Percentiles rank a stretch among this genome's conserved stretches.
Evolutionary conservation across 2,329 filamentous ascomycete genomes (phyloP).

Genomic region (Fusarium sp.): DNA sequence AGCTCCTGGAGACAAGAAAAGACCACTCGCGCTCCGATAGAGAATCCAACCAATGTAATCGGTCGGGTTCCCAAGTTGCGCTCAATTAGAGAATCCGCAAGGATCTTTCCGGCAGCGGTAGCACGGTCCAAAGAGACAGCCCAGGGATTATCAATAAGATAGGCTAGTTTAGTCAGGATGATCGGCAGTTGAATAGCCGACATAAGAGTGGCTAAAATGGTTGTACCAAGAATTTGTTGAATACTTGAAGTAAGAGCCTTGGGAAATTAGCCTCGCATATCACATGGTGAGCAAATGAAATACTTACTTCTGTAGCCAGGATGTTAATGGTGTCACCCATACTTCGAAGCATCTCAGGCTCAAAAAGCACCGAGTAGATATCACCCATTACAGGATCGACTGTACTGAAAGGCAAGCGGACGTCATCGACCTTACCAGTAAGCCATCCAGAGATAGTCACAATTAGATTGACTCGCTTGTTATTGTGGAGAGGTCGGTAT

Average conservation of each 20-base stretch:
- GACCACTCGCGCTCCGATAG: conserved; percentile 90
- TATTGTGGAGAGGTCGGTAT: conserved; percentile 96
- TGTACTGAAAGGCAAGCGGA: conserved; percentile 94
- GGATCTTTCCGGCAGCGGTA: conserved; percentile 86
- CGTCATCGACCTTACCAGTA: conserved; percentile 97
- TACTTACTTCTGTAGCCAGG: conserved; percentile 89
- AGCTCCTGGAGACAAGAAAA: conserved; percentile 92
- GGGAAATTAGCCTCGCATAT: conserved; percentile 2
- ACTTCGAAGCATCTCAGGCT: conserved; percentile 96
- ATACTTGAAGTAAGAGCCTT: conserved; percentile 94
- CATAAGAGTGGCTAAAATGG: conserved; percentile 90
- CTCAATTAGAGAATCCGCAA: conserved; percentile 93
- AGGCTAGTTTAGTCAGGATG: conserved; percentile 91
- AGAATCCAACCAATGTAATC: conserved; percentile 94
- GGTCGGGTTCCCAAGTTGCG: conserved; percentile 91
- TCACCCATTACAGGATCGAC: conserved; percentile 98
- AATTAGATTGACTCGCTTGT: conserved; percentile 95
- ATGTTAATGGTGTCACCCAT: conserved; percentile 99
- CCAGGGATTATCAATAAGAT: conserved; percentile 98
- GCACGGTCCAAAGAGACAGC: conserved; percentile 94
- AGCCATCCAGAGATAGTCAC: conserved; percentile 98
- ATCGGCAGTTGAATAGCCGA: conserved; percentile 92
- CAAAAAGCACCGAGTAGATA: conserved; percentile 96
- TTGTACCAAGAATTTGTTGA: conserved; percentile 93
- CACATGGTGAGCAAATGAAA: not conserved